Evolutionary conservation across 169 alveolate species (phyloP).

Genomic region (Cryptosporidium meleagridis): DNA sequence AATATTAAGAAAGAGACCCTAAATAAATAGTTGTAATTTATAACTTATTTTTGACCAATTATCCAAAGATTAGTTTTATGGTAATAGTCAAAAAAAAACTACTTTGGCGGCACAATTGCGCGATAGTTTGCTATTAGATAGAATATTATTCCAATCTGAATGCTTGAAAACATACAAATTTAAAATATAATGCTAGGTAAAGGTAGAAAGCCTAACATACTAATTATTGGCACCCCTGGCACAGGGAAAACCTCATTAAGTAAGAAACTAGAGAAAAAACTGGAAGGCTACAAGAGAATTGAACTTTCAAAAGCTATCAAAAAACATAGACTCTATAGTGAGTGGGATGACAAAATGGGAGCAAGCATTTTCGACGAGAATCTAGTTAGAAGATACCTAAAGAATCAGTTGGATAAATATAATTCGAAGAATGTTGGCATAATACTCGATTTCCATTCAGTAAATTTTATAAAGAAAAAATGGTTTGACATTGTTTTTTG

Average conservation of each 20-base stretch:
- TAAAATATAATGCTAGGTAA: neutral
- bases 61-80: neutral
- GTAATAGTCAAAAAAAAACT: neutral
- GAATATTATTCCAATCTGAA: neutral
- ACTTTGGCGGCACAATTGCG: neutral
- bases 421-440: slow-evolving; percentile 76
- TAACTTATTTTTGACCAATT: neutral
- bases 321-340: slow-evolving; percentile 78
- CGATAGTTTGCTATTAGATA: neutral
- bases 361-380: slow-evolving; percentile 84
- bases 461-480: slow-evolving; percentile 78
- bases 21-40: neutral
- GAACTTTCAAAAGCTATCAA: slow-evolving; percentile 78
- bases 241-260: slow-evolving; percentile 83
- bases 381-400: slow-evolving; percentile 78
- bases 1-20: neutral
- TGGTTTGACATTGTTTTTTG: slow-evolving; percentile 80
- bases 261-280: slow-evolving; percentile 75
- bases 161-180: neutral
- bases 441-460: slow-evolving; percentile 82
- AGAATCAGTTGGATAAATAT: slow-evolving; percentile 60
- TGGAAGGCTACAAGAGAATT: slow-evolving; percentile 77
- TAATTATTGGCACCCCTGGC: slow-evolving; percentile 85
- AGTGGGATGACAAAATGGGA: slow-evolving; percentile 82
- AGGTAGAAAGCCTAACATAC: slow-evolving; percentile 76